Evolutionary conservation across 2,329 filamentous ascomycete genomes (phyloP), one percentile per base, ranked within the genome.

Genomic region (Beauveria rudraprayagi): DNA sequence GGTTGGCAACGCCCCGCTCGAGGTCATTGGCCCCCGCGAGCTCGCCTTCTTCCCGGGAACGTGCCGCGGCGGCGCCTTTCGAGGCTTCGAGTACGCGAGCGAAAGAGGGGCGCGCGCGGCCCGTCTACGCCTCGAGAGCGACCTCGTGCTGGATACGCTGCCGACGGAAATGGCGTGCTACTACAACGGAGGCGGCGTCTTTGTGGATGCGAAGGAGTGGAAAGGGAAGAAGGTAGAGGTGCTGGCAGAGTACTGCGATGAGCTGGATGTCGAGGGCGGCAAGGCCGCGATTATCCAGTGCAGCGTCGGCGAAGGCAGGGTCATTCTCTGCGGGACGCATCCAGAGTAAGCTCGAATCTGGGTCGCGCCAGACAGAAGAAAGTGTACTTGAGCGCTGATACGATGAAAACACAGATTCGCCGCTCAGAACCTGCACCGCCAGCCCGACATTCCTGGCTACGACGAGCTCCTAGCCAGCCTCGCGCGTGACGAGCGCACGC

Each of bases 111-210:
- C 94, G 1, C 83, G 84, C 67, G 91, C 90, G 2, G 86, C 85
- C 0, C 80, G 82, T 61, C 67, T 97, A 51, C 81, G 79, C 57
- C 85, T 94, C 14, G 77, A 83, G 14, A 85, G 84, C 65, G 79
- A 78, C 2, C 77, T 79, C 0, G 84, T 95, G 63, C 72, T 75
- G 0, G 80, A 78, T 0, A 74, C 76, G 3, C 71, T 88, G 1
- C 83, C 87, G 0, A 80, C 84, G 1, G 77, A 79, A 1, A 90
- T 96, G 63, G 78, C 81, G 58, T 87, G 85, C 16, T 99, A 99
- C 71, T 97, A 93, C 73, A 99, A 99, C 67, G 94, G 94, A 1
- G 94, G 94, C 1, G 92, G 94, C 3, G 86, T 96, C 1, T 99
- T 97, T 76, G 90, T 96, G 1, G 88, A 94, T 74, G 88, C 89